phyloP scores from a whole-genome alignment of 2,329 filamentous ascomycete genomes.

The Trichoderma koningiopsis region DNA sequence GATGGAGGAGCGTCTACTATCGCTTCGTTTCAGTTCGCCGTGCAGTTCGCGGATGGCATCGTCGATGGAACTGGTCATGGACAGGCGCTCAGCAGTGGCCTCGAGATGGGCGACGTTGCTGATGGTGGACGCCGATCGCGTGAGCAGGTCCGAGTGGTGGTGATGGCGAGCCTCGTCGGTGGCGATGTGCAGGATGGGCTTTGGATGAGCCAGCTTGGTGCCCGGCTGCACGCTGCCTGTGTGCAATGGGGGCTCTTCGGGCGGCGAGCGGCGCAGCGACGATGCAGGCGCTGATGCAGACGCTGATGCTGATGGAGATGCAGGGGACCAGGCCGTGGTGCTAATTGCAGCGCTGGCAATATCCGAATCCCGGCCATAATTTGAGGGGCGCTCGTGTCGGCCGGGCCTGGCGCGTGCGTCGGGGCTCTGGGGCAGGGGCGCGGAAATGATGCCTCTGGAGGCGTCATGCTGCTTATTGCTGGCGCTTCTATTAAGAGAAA shows the following conservation, averaged over 20 bases:
- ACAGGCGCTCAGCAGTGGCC: conserved; percentile 73
- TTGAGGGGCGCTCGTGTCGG: conserved; percentile 23
- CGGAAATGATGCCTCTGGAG: conserved; percentile 22
- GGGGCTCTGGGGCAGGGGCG: conserved; percentile 24
- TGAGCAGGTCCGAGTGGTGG: conserved; percentile 58
- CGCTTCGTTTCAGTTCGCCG: conserved; percentile 68
- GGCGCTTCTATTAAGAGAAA: neutral
- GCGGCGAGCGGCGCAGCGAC: neutral
- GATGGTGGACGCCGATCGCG: conserved; percentile 62
- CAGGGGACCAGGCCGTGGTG: neutral
- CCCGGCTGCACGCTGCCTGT: conserved; percentile 48
- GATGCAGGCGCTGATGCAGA: neutral
- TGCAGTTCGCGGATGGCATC: conserved; percentile 76
- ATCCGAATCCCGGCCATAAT: conserved; percentile 12
- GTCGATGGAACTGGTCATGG: conserved; percentile 73
- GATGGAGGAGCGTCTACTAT: conserved; percentile 66
- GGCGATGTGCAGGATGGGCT: conserved; percentile 52
- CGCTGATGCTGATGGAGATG: neutral
- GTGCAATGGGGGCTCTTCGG: conserved; percentile 36
- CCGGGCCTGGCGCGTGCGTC: conserved; percentile 25
- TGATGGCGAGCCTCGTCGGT: conserved; percentile 56
- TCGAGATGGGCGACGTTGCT: conserved; percentile 74
- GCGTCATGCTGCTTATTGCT: conserved; percentile 21
- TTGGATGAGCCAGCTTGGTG: conserved; percentile 43
- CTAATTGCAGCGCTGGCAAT: conserved; percentile 2